Conservation (phyloP, 805 yeast genomes). For the Starmerella asiatica region DNA sequence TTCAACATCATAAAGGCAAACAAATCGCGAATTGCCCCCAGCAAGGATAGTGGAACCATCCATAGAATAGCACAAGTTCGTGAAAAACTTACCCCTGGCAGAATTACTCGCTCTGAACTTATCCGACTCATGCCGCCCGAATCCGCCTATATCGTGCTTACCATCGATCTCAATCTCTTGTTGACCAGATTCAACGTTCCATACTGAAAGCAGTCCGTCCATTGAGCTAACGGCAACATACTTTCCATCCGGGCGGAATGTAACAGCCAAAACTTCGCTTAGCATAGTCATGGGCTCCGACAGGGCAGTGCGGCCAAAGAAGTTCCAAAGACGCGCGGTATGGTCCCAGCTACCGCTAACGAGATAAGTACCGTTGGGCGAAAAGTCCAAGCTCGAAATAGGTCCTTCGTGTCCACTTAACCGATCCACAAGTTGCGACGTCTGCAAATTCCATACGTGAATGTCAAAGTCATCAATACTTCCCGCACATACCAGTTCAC, state of each 20-base stretch:
- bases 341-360: constrained; percentile 97
- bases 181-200: constrained; percentile 69
- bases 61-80: constrained; percentile 68
- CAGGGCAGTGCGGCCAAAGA: constrained; percentile 71
- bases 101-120: constrained; percentile 70
- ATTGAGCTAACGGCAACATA: constrained; percentile 77
- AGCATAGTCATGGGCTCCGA: constrained; percentile 83
- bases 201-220: constrained; percentile 74
- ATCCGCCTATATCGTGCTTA: constrained; percentile 61
- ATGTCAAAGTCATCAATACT: constrained; percentile 80
- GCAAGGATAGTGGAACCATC: constrained; percentile 84
- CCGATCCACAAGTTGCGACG: constrained; percentile 77
- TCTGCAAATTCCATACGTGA: constrained; percentile 95
- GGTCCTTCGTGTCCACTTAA: constrained; percentile 95
- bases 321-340: constrained; percentile 83
- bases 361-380: constrained; percentile 59
- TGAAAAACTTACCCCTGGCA: constrained; percentile 70
- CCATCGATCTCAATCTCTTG: constrained; percentile 79
- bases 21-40: constrained; percentile 83
- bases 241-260: constrained; percentile 87
- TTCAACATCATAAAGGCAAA: constrained; percentile 79
- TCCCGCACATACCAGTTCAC: constrained; percentile 93
- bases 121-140: constrained; percentile 70
- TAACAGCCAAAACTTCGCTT: constrained; percentile 69
- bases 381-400: constrained; percentile 73